Base-by-base conservation (phyloP, 1,284 basidiomycete genomes). In the Boletellus sp. region DNA sequence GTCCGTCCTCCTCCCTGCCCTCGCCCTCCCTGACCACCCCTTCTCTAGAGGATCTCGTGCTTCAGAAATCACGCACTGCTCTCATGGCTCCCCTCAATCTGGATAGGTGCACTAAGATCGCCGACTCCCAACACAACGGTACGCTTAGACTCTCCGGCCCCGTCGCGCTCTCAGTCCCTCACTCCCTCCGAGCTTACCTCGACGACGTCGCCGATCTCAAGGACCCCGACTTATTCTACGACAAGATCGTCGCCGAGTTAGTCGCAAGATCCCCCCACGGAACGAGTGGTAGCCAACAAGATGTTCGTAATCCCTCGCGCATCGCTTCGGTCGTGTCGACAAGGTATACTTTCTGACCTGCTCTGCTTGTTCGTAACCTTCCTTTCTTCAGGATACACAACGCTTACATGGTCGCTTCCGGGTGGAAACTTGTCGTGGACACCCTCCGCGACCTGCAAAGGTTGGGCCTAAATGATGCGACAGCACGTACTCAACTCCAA, bases 101-200 rank as follows among this genome's bases (percentile, higher is more conserved):
- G n/a, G 78, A 85, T 44, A 70, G 77, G 47, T 82, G 80, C 54
- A 58, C 83, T 49, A 83, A 74, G 56, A 83, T 86, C 42, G 83
- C 85, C 3, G 81, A 85, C 57, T 82, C 88, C 7, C 84, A 89
- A 64, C 81, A 79, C 61, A 78, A 81, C 60, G 77, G 87, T 88
- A 69, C 48, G 77, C 12, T 36, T 15, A 16, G 13, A n/a, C 21
- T 26, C 51, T 36, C 21, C 35, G 7, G 5, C 22, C 19, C 13
- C 36, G 16, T 48, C 24, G 21, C 43, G 21, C 49, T 39, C 42
- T 47, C 35, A 35, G 16, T 12, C 22, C 35, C 55, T 57, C 52
- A 62, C 33, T 39, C 30, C 37, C 50, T 47, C 38, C 50, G 38
- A 87, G 84, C 76, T 30, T 82, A 78, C 63, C 66, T 89, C 54